Conservation (phyloP, 129 eudicot species). For the Mikania micrantha region DNA sequence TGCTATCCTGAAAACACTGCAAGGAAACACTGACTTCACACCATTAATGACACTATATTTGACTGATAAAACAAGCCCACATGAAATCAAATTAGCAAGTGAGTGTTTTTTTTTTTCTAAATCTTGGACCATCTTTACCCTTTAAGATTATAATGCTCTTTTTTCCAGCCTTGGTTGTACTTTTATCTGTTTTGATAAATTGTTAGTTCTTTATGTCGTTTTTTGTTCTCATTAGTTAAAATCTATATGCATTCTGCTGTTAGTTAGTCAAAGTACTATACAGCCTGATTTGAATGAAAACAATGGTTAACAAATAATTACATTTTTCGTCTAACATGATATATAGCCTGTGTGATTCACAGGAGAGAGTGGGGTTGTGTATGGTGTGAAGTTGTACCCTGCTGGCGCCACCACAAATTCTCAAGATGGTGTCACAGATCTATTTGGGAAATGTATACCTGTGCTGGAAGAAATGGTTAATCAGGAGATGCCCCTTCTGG, state of each 20-base stretch:
- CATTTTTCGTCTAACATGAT: no score
- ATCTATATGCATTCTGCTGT: neutral
- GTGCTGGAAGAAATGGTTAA: conserved; percentile 80
- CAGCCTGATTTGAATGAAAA: no score
- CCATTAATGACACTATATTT: conserved; percentile 94
- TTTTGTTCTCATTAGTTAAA: neutral
- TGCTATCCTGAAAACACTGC: conserved; percentile 64
- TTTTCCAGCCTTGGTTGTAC: neutral
- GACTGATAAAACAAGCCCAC: conserved; percentile 84
- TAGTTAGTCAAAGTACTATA: neutral
- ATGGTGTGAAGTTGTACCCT: conserved; percentile 71
- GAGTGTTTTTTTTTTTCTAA: conserved; percentile 40
- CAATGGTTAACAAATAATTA: no score
- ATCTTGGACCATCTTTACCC: neutral
- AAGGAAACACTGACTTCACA: conserved; percentile 48
- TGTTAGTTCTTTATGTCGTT: neutral
- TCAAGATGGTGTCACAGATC: no score
- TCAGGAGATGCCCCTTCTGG: conserved; percentile 86
- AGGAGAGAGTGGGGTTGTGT: conserved; percentile 91
- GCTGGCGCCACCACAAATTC: conserved; percentile 13
- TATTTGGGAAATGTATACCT: no score
- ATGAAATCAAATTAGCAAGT: conserved; percentile 90
- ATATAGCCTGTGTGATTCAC: conserved; percentile 5
- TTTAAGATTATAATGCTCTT: neutral
- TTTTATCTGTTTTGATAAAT: no score